phyloP scores from a whole-genome alignment of 345 rosid genomes.

The Aquilaria sinensis region DNA sequence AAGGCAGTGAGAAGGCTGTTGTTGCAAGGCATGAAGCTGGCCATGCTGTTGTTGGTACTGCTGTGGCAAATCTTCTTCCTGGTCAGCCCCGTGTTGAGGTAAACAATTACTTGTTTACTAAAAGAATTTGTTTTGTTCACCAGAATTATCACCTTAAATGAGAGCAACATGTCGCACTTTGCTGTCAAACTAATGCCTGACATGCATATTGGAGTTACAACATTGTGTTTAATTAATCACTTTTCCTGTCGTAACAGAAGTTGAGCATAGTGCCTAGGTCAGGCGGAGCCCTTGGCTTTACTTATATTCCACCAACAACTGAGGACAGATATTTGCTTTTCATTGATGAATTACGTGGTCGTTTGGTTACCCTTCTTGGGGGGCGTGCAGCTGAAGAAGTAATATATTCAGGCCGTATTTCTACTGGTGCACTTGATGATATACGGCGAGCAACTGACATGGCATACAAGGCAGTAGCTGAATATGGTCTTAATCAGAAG shows the following conservation, averaged over 20 bases:
- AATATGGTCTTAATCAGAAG: constrained; percentile 87
- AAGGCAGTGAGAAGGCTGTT: constrained; percentile 85
- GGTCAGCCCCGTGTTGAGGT: constrained; percentile 97
- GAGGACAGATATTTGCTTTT: constrained; percentile 94
- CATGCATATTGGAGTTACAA: no score
- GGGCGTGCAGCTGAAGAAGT: constrained; percentile 99
- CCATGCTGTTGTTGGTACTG: constrained; percentile 97
- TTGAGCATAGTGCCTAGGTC: constrained; percentile 96
- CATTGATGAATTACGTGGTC: constrained; percentile 90
- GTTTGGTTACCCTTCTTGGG: constrained; percentile 92
- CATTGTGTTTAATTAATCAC: neutral
- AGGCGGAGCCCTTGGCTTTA: constrained; percentile 95
- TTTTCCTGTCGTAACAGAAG: constrained; percentile 42
- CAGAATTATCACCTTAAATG: neutral
- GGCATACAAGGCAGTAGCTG: constrained; percentile 97
- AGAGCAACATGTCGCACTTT: neutral
- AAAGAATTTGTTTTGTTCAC: neutral
- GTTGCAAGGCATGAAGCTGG: constrained; percentile 99
- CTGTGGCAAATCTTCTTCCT: constrained; percentile 80
- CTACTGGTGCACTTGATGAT: constrained; percentile 96
- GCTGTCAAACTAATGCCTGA: neutral
- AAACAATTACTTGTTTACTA: neutral
- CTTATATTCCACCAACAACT: constrained; percentile 69
- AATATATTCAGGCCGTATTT: constrained; percentile 81
- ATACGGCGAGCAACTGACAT: constrained; percentile 90